Evolutionary conservation across 768 basidiomycete genomes (phyloP).

Genomic region (Lactifluus rugatus): DNA sequence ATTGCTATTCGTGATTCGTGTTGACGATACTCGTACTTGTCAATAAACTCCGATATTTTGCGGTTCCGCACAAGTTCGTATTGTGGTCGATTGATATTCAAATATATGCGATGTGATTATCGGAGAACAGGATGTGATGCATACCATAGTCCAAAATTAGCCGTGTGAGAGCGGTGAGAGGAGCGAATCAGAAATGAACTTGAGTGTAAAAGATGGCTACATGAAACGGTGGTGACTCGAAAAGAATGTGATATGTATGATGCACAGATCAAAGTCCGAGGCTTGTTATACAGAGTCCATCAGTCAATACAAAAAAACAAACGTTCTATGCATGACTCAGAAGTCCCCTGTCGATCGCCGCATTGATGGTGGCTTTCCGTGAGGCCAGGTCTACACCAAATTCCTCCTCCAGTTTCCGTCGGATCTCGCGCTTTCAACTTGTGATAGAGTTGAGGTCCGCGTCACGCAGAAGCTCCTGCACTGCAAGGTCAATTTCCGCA

Average conservation of each 20-base stretch:
- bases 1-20: too few species aligned
- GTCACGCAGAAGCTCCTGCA: conserved; percentile 59
- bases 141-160: conserved; percentile 14
- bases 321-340: conserved; percentile 28
- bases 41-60: too few species aligned
- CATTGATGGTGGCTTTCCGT: conserved; percentile 67
- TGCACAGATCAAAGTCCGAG: conserved; percentile 4
- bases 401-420: conserved; percentile 70
- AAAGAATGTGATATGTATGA: not conserved
- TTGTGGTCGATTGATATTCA: conserved; percentile 7
- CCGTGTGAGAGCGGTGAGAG: not conserved
- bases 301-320: not conserved
- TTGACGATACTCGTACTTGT: too few species aligned
- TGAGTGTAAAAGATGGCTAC: conserved; percentile 2
- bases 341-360: conserved; percentile 63
- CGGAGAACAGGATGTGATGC: conserved; percentile 16
- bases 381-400: conserved; percentile 70
- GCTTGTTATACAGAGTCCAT: conserved; percentile 14
- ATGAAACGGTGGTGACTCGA: not conserved
- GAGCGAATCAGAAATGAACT: not conserved
- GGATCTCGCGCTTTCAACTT: conserved; percentile 86
- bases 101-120: conserved; percentile 14
- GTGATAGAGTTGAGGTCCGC: conserved; percentile 88
- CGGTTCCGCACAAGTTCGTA: too few species aligned
- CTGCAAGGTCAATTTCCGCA: conserved; percentile 61